These are phyloP conservation scores for Teunomyces gatunensis DNA, from an alignment of 805 yeast genomes.

Conservation along the genomic window DNA sequence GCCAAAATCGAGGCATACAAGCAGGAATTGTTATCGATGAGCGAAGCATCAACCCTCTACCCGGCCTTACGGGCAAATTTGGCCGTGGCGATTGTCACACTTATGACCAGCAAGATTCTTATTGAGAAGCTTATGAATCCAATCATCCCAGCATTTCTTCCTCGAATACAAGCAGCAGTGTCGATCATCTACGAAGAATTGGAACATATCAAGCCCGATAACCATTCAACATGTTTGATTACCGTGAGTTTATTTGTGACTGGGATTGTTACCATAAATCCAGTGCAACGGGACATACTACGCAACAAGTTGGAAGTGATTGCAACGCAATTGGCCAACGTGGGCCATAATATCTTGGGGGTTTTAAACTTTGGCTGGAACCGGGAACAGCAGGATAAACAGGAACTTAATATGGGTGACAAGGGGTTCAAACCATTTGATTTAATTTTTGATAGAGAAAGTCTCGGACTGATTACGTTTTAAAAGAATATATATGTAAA, in stretches of 20 bases:
- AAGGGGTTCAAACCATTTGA: conserved; percentile 12
- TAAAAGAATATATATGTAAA: background rate
- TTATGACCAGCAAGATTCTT: conserved; percentile 10
- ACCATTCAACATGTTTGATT: conserved; percentile 9
- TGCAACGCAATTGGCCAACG: conserved; percentile 5
- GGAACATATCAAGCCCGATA: conserved; percentile 4
- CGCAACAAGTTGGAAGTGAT: conserved; percentile 1
- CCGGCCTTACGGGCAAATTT: conserved; percentile 10
- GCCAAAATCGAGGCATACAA: conserved; percentile 5
- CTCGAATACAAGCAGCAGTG: conserved; percentile 8
- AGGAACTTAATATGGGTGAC: conserved; percentile 5
- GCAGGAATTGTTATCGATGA: conserved; percentile 2
- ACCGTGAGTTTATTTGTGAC: conserved; percentile 10
- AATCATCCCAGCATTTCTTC: conserved; percentile 7
- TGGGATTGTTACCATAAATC: conserved; percentile 5
- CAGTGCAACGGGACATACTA: conserved; percentile 3
- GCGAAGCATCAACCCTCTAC: conserved; percentile 1
- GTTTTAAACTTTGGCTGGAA: conserved; percentile 9
- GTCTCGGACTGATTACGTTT: conserved; percentile 9
- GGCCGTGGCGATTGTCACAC: conserved; percentile 11
- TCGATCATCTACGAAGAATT: conserved; percentile 6
- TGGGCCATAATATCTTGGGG: conserved; percentile 9
- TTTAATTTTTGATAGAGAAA: conserved; percentile 11
- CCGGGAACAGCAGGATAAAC: conserved; percentile 6
- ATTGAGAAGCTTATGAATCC: conserved; percentile 13